phyloP scores from a whole-genome alignment of 179 eudicot species.

The Kewa caespitosa region DNA sequence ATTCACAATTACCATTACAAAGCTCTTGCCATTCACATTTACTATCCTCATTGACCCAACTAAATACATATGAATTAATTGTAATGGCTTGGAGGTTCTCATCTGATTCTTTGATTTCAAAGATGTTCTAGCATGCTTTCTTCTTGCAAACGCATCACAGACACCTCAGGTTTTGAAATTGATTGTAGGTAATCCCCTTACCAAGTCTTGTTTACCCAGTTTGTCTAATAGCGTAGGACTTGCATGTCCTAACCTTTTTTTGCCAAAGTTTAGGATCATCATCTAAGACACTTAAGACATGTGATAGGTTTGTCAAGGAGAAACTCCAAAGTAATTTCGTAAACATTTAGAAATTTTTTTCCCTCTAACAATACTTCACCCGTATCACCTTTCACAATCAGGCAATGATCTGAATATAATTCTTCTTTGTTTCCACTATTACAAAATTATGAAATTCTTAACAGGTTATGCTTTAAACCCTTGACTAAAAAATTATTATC shows the following conservation, averaged over 20 bases:
- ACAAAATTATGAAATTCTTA: too few species aligned
- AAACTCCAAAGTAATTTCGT: too few species aligned
- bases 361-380: too few species aligned
- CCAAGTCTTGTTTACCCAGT: background rate
- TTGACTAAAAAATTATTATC: too few species aligned
- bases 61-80: constrained; percentile 8
- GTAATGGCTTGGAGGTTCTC: background rate
- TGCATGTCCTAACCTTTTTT: background rate
- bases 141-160: background rate
- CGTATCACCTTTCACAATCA: too few species aligned
- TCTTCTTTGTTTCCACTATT: too few species aligned
- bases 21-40: background rate
- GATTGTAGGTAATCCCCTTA: background rate
- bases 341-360: too few species aligned
- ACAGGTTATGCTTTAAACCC: too few species aligned
- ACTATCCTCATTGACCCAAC: constrained; percentile 8
- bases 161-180: background rate
- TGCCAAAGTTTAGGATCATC: background rate
- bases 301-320: background rate
- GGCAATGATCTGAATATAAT: too few species aligned
- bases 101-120: background rate
- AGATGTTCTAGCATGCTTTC: constrained; percentile 2
- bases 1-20: background rate
- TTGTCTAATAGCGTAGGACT: background rate
- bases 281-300: background rate